Evolutionary conservation across 257 asterid genomes (phyloP).

Genomic region (Jasminum sambac): DNA sequence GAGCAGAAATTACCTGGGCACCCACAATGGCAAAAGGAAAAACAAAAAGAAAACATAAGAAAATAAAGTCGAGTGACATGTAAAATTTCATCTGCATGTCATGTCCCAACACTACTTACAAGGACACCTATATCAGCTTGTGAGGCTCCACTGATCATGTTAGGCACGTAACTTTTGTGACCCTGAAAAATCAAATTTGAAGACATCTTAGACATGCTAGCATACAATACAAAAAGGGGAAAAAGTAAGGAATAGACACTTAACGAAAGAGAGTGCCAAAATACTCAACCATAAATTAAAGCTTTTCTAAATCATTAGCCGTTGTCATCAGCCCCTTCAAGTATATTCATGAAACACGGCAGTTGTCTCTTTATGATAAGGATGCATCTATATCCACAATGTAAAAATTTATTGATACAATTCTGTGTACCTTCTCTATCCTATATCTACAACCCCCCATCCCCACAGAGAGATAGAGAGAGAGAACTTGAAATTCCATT

Average conservation of each 20-base stretch:
- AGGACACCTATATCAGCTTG: slow-evolving; percentile 97
- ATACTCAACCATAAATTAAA: not conserved
- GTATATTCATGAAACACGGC: not conserved
- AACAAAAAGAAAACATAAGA: not conserved
- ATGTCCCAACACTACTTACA: slow-evolving; percentile 39
- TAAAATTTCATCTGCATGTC: not conserved
- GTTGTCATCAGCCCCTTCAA: not conserved
- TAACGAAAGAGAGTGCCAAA: not conserved
- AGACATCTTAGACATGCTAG: not conserved
- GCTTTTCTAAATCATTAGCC: not conserved
- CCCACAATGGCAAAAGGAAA: not conserved
- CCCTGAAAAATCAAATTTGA: slow-evolving; percentile 48
- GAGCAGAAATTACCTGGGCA: slow-evolving; percentile 84
- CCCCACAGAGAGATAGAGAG: not conserved
- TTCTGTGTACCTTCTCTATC: not conserved
- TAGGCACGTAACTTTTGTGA: slow-evolving; percentile 95
- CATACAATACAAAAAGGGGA: not conserved
- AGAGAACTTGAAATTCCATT: not conserved
- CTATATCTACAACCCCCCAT: not conserved
- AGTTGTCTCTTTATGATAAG: not conserved
- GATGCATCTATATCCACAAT: not conserved
- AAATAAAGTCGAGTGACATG: slow-evolving; percentile 5
- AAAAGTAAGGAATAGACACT: not conserved
- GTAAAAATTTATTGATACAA: not conserved
- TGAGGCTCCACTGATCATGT: slow-evolving; percentile 98